Evolutionary conservation across 1,139 yeast genomes (phyloP).

Genomic region (Yamadazyma taylorii): DNA sequence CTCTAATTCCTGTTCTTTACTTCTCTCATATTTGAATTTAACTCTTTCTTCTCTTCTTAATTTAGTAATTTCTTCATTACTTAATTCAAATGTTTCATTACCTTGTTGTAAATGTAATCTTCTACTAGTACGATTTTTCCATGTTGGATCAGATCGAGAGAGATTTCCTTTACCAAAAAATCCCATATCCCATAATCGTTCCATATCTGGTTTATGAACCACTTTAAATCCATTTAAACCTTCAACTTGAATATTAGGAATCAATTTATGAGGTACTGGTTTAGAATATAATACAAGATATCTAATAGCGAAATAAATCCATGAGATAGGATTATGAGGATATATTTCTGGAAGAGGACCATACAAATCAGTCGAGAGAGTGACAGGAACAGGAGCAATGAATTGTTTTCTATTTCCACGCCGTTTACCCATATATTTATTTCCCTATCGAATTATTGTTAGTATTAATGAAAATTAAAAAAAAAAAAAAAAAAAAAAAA

Average conservation of each 20-base stretch:
- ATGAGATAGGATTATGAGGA: constrained; percentile 62
- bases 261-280: constrained; percentile 27
- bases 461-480: constrained; percentile 18
- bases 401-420: constrained; percentile 23
- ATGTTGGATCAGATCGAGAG: constrained; percentile 90
- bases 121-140: constrained; percentile 63
- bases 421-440: constrained; percentile 17
- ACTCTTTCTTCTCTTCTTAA: constrained; percentile 71
- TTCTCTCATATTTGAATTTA: constrained; percentile 62
- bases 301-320: constrained; percentile 46
- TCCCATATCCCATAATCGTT: constrained; percentile 77
- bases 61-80: constrained; percentile 76
- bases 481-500: constrained; percentile 16
- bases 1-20: constrained; percentile 38
- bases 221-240: constrained; percentile 47
- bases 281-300: constrained; percentile 25
- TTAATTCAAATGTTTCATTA: constrained; percentile 30
- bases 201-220: constrained; percentile 46
- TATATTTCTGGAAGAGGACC: constrained; percentile 45
- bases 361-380: constrained; percentile 34
- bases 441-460: constrained; percentile 10
- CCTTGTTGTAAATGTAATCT: constrained; percentile 45
- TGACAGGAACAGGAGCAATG: constrained; percentile 50
- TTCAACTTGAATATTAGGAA: constrained; percentile 24
- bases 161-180: constrained; percentile 92